Base-by-base conservation (phyloP, 495 filamentous ascomycete genomes). In the Hamigera avellanea region DNA sequence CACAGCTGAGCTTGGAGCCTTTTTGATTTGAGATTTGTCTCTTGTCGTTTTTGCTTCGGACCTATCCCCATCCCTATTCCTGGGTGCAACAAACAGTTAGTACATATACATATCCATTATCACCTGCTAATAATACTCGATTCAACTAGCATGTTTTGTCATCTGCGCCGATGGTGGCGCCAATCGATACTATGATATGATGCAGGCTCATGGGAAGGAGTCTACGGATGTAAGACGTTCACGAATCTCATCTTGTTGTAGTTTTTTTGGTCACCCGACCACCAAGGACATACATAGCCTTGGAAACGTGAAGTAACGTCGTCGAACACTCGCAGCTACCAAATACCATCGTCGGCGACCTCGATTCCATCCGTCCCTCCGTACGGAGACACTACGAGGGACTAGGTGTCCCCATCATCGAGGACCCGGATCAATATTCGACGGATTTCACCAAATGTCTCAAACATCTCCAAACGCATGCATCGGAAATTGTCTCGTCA, bases 81-180 rank as follows among this genome's bases (percentile, higher is more conserved):
- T 4, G 31, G 15, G 14, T 21, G 36, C 8, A 18, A 8, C n/a
- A 37, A 7, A 9, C 34, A 39, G n/a, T n/a, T n/a, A n/a, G n/a
- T n/a, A n/a, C n/a, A n/a, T n/a, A n/a, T n/a, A n/a, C n/a, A n/a
- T n/a, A n/a, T n/a, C n/a, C n/a, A n/a, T n/a, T n/a, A n/a, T n/a
- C n/a, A n/a, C n/a, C n/a, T n/a, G 25, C 25, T 26, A 26, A 26
- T 26, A 26, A 26, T 26, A 26, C 12, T 6, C 21, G 13, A 37
- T 21, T 8, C 8, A n/a, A 37, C 41, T 33, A 83, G 77, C 79
- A 32, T 54, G 53, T 14, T 62, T 69, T 26, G 71, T 65, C 6
- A 58, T 95, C 33, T 91, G 83, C 44, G 91, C 86, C 17, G 91
- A 98, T 64, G 91, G 91, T 25, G 91, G 85, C 16, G 86, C 87